Base-by-base conservation (phyloP, 75 land plant species). In the Cupressus sempervirens region DNA sequence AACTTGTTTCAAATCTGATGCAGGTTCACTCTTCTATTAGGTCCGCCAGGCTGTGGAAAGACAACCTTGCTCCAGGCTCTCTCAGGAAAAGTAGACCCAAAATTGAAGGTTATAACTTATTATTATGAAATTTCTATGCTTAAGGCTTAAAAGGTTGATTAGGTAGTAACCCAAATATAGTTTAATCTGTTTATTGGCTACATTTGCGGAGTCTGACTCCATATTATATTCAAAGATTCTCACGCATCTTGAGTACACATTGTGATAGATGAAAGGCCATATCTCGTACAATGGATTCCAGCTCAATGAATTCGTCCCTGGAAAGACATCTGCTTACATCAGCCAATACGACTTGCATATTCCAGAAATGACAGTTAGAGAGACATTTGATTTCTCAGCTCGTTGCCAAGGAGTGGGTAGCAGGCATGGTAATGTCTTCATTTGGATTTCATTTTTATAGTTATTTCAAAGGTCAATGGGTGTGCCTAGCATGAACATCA, bases 361-460 rank as follows among this genome's bases (percentile, higher is more conserved):
- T 75, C 89, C 87, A n/a, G 88, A 89, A 67, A 87, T 92, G 90
- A 92, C 93, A 30, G 93, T 92, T 18, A 80, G 91, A 80, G 93
- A 92, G 88, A 92, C 93, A 5, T 73, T 92, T 58, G 89, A 88
- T 36, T 92, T 92, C 82, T 89, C 92, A 79, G 90, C 89, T 54
- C 86, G 90, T 38, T 89, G 90, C 65, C 91, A 87, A 81, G 92
- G 92, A 70, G 91, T 91, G 36, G 92, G 93, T 14, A 81, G 88
- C 9, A 82, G 87, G 65, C 83, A 87, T 81, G 91, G 92, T 91
- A 32, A 32, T 12, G 0, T 32, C 35, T 72, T 62, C 32, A 3
- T 72, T 72, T 12, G 30, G 36, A 32, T 72, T 72, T 32, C 36
- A 72, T 68, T 26, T 68, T 68, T 68, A 11, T 9, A 29, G 29